Evolutionary conservation across 345 rosid genomes (phyloP).

Genomic region (Heritiera fomes): DNA sequence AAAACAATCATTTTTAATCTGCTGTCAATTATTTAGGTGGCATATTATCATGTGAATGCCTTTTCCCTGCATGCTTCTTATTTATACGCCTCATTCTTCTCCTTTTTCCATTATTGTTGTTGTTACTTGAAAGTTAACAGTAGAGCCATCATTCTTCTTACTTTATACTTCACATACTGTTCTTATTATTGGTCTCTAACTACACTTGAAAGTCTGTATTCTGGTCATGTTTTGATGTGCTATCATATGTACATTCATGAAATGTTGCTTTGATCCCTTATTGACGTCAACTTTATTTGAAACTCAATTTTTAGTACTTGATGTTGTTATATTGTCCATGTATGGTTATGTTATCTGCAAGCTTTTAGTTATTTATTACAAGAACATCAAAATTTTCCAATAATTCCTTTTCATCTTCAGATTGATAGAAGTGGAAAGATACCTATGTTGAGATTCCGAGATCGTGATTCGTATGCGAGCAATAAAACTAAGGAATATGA

Average conservation of each 20-base stretch:
- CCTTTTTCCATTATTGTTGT: background rate
- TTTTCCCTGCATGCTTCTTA: too few species aligned
- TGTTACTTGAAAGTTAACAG: background rate
- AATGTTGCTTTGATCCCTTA: background rate
- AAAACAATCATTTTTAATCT: background rate
- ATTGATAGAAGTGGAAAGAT: conserved; percentile 92
- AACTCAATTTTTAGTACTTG: background rate
- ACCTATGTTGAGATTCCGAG: conserved; percentile 88
- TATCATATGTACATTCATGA: background rate
- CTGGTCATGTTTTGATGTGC: background rate
- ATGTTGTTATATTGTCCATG: background rate
- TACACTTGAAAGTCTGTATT: background rate
- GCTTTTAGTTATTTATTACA: background rate
- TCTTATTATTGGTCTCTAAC: background rate
- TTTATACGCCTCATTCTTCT: too few species aligned
- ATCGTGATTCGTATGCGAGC: conserved; percentile 89
- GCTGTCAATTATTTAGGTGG: background rate
- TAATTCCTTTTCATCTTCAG: conserved; percentile 39
- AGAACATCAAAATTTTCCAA: background rate
- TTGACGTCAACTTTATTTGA: background rate
- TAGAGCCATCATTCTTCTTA: conserved; percentile 2
- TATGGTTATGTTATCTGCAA: background rate
- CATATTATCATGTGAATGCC: too few species aligned
- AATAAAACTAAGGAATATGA: conserved; percentile 98
- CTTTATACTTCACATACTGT: background rate